phyloP scores from a whole-genome alignment of 1,139 yeast genomes.

The Suhomyces choctaworum region DNA sequence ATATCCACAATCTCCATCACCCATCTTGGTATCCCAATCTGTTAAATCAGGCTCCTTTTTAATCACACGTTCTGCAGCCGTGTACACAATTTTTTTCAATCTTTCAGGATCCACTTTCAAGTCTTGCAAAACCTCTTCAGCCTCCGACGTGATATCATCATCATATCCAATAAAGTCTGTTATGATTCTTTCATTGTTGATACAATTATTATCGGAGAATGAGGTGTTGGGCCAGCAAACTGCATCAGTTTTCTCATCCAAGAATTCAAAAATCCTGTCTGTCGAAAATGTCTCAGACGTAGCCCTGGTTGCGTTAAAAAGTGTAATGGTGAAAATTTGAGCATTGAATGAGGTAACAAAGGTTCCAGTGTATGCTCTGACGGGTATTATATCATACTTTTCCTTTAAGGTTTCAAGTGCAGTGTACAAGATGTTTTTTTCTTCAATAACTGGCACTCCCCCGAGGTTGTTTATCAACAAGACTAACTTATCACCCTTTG shows the following conservation, averaged over 20 bases:
- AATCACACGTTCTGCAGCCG: constrained; percentile 40
- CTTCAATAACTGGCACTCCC: constrained; percentile 50
- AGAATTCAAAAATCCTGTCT: constrained; percentile 35
- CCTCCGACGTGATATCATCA: background rate
- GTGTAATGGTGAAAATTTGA: constrained; percentile 19
- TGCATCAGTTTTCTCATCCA: constrained; percentile 41
- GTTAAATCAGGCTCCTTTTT: constrained; percentile 48
- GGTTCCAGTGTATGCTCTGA: constrained; percentile 3
- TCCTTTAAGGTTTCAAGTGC: constrained; percentile 32
- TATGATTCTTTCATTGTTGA: constrained; percentile 1
- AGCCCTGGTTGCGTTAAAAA: constrained; percentile 45
- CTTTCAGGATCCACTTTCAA: constrained; percentile 31
- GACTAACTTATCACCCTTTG: constrained; percentile 36
- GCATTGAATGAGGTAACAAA: constrained; percentile 1
- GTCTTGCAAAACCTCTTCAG: constrained; percentile 15
- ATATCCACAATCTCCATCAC: constrained; percentile 56
- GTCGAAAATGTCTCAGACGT: constrained; percentile 27
- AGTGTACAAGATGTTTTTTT: constrained; percentile 36
- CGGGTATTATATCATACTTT: constrained; percentile 28
- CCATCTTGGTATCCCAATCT: constrained; percentile 51
- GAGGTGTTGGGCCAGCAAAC: constrained; percentile 41
- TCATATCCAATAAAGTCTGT: constrained; percentile 1
- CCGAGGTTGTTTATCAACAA: constrained; percentile 53
- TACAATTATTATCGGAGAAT: background rate
- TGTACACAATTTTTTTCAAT: constrained; percentile 30